A percentile compares a stretch with the other conserved stretches of the same genome.
Evolutionary conservation across 768 basidiomycete genomes (phyloP).

Genomic region (Mycena kentingensis): DNA sequence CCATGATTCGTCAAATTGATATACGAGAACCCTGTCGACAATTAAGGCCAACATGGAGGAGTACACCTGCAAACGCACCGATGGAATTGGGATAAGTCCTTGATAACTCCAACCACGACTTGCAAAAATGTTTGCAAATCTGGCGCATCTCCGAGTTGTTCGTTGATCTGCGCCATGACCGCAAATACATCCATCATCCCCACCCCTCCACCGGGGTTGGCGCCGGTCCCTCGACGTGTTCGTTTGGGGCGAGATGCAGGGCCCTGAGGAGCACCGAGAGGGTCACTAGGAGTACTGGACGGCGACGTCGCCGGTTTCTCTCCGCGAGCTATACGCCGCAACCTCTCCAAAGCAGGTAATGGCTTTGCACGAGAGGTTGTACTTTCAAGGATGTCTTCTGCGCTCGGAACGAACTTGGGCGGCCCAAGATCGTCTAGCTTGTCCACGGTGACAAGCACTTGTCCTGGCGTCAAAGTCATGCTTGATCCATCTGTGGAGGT

Average conservation of each 20-base stretch:
- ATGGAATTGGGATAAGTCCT: constrained; percentile 82
- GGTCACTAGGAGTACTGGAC: background rate
- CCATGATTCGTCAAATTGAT: constrained; percentile 81
- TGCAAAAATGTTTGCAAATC: constrained; percentile 72
- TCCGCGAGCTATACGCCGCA: constrained; percentile 49
- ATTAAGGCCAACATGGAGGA: too few relatives aligned
- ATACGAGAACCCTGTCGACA: constrained; percentile 76
- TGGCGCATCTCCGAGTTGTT: constrained; percentile 68
- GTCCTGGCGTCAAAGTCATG: background rate
- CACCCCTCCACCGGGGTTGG: constrained; percentile 30
- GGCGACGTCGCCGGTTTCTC: constrained; percentile 15
- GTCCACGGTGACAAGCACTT: constrained; percentile 23
- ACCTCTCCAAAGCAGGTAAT: constrained; percentile 66
- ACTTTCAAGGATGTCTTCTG: constrained; percentile 67
- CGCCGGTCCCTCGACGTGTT: constrained; percentile 20
- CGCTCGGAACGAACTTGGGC: constrained; percentile 42
- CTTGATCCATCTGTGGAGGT: constrained; percentile 22
- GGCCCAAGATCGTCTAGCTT: constrained; percentile 19
- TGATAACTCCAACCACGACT: constrained; percentile 67
- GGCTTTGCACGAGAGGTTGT: constrained; percentile 71
- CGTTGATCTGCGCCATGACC: constrained; percentile 77
- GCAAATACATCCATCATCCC: constrained; percentile 83
- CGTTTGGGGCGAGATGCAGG: constrained; percentile 14
- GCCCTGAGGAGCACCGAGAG: constrained; percentile 8
- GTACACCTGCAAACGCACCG: too few relatives aligned